A percentile compares a stretch with the other conserved stretches of the same genome.
These are phyloP conservation scores for Chenopodium formosanum DNA, from an alignment of 148 eudicot species.

Conservation along the genomic window DNA sequence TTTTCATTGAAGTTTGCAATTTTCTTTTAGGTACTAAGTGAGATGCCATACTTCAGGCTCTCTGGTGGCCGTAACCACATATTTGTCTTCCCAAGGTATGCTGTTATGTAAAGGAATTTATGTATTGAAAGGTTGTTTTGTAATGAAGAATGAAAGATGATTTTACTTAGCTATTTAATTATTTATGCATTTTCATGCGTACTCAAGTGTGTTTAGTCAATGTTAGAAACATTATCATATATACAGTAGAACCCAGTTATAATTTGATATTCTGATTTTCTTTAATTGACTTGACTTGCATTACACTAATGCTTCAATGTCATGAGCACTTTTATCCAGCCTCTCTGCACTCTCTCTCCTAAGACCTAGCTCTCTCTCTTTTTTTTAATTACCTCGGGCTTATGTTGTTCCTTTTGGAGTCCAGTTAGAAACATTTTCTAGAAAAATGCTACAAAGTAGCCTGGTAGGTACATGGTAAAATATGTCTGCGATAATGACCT, in stretches of 20 bases:
- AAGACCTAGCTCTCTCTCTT: neutral
- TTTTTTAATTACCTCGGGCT: neutral
- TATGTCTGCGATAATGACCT: neutral
- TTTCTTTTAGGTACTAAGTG: conserved; percentile 82
- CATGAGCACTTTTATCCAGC: neutral
- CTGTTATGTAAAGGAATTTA: neutral
- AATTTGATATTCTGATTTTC: neutral
- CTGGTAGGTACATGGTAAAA: neutral
- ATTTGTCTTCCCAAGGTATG: conserved; percentile 93
- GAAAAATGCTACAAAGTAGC: neutral
- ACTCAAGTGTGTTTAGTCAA: neutral
- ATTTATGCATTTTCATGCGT: neutral
- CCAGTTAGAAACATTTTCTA: neutral
- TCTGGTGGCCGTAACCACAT: conserved; percentile 94
- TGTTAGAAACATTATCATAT: neutral
- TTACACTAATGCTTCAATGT: neutral
- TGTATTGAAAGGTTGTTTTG: neutral
- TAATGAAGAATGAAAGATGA: neutral
- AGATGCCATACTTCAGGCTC: conserved; percentile 94
- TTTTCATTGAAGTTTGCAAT: conserved; percentile 26
- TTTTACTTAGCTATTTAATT: neutral
- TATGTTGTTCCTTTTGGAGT: neutral
- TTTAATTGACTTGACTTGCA: conserved; percentile 1
- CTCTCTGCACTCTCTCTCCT: neutral
- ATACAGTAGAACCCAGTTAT: neutral